Evolutionary conservation across 2,329 filamentous ascomycete genomes (phyloP).

Genomic region (Leptographium galeiforme): DNA sequence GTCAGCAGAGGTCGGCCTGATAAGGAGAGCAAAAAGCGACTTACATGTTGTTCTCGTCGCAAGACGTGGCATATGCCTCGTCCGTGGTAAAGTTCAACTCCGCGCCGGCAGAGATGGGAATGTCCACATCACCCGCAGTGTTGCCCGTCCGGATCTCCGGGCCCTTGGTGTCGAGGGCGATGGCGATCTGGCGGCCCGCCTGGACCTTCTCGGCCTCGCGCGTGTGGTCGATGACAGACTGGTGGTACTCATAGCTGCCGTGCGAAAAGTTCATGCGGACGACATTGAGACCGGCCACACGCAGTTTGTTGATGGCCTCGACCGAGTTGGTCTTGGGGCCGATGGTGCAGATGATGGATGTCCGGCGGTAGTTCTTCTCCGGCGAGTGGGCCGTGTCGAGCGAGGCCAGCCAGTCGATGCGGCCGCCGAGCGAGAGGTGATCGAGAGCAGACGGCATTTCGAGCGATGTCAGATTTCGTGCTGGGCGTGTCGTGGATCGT

Average conservation of each 20-base stretch:
- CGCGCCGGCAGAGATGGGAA: constrained; percentile 69
- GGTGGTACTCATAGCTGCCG: constrained; percentile 79
- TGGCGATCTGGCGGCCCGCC: constrained; percentile 77
- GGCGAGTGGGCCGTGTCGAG: constrained; percentile 86
- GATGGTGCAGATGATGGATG: constrained; percentile 98
- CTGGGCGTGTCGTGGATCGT: no score
- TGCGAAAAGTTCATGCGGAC: constrained; percentile 99
- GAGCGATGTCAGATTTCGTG: no score
- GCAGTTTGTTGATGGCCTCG: constrained; percentile 91
- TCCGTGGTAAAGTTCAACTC: constrained; percentile 96
- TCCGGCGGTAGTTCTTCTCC: constrained; percentile 82
- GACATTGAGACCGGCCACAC: constrained; percentile 84
- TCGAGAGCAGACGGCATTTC: constrained; percentile 58
- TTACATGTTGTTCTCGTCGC: constrained; percentile 88
- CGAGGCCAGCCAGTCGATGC: constrained; percentile 50
- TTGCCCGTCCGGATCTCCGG: constrained; percentile 50
- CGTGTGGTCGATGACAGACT: constrained; percentile 94
- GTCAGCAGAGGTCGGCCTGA: constrained; percentile 1
- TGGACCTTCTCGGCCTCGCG: constrained; percentile 70
- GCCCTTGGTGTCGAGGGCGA: constrained; percentile 70
- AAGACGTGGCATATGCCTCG: constrained; percentile 73
- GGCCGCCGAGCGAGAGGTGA: constrained; percentile 66
- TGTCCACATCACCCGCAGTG: constrained; percentile 63
- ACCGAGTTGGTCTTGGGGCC: constrained; percentile 98
- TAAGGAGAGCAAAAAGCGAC: constrained; percentile 17